Conservation (phyloP, 164 flowering plant species). For the Platanus orientalis region DNA sequence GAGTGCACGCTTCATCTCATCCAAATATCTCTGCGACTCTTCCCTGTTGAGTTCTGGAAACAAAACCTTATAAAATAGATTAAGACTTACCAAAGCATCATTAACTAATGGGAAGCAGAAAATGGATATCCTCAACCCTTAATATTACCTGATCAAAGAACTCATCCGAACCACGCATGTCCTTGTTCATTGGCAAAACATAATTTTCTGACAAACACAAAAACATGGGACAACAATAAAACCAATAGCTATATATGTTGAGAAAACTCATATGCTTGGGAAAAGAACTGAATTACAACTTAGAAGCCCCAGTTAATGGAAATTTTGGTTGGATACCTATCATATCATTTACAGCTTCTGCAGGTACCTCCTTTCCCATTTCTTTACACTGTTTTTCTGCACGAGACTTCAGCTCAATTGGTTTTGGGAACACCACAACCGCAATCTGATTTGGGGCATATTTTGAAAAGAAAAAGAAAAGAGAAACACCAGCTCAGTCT, state of each 20-base stretch:
- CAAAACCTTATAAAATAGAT: slow-evolving; percentile 30
- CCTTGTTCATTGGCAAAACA: slow-evolving; percentile 48
- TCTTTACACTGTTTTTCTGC: slow-evolving; percentile 48
- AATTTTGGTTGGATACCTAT: slow-evolving; percentile 29
- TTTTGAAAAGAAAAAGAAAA: not conserved
- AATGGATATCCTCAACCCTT: not conserved
- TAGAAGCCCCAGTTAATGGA: not conserved
- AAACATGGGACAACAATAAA: not conserved
- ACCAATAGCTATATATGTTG: not conserved
- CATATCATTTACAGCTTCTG: slow-evolving; percentile 55
- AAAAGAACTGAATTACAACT: too few species aligned
- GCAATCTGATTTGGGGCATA: slow-evolving; percentile 38
- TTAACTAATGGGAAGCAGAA: not conserved
- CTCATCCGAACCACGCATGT: slow-evolving; percentile 52
- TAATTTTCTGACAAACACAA: slow-evolving; percentile 41
- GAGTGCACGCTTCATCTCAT: slow-evolving; percentile 50
- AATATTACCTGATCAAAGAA: slow-evolving; percentile 49
- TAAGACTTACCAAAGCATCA: not conserved
- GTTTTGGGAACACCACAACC: slow-evolving; percentile 50
- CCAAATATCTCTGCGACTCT: slow-evolving; percentile 43
- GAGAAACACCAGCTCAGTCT: not conserved
- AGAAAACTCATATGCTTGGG: too few species aligned
- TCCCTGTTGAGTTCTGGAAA: slow-evolving; percentile 41
- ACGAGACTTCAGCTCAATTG: slow-evolving; percentile 44
- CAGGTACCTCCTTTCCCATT: slow-evolving; percentile 70